Percentiles rank a stretch among this genome's conserved stretches.
Conservation (phyloP, 257 asterid species). For the Ligustrum vulgare region DNA sequence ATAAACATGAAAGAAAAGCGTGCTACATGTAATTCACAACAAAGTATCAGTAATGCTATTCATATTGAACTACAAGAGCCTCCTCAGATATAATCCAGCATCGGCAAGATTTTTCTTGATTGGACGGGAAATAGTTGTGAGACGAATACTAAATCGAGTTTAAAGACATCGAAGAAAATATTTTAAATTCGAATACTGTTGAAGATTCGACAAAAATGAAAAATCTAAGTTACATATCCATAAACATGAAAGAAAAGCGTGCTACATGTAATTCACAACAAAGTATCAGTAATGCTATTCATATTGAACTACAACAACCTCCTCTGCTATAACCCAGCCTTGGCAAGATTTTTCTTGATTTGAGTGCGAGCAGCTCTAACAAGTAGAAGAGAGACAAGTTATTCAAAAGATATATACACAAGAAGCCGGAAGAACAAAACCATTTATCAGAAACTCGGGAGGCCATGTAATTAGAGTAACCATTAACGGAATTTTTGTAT, state of each 20-base stretch:
- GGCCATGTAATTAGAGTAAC: neutral
- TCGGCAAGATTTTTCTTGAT: constrained; percentile 27
- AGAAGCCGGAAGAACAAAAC: too few relatives aligned
- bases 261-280: neutral
- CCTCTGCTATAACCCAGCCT: constrained; percentile 76
- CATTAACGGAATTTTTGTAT: neutral
- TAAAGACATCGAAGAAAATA: neutral
- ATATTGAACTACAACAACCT: constrained; percentile 55
- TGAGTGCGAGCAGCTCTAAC: constrained; percentile 55
- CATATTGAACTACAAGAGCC: constrained; percentile 57
- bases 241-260: neutral
- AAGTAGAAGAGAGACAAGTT: constrained; percentile 14
- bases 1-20: neutral
- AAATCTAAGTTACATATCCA: neutral
- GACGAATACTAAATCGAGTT: neutral
- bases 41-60: constrained; percentile 28
- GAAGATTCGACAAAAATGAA: neutral
- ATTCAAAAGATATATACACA: neutral
- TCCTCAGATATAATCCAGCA: constrained; percentile 80
- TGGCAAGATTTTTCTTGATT: constrained; percentile 28
- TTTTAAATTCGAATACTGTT: neutral
- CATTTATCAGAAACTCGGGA: neutral
- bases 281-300: constrained; percentile 37
- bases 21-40: neutral
- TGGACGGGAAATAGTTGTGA: too few relatives aligned